These are phyloP conservation scores for Colletotrichum aenigma DNA, from an alignment of 2,329 filamentous ascomycete species.

Conservation along the genomic window DNA sequence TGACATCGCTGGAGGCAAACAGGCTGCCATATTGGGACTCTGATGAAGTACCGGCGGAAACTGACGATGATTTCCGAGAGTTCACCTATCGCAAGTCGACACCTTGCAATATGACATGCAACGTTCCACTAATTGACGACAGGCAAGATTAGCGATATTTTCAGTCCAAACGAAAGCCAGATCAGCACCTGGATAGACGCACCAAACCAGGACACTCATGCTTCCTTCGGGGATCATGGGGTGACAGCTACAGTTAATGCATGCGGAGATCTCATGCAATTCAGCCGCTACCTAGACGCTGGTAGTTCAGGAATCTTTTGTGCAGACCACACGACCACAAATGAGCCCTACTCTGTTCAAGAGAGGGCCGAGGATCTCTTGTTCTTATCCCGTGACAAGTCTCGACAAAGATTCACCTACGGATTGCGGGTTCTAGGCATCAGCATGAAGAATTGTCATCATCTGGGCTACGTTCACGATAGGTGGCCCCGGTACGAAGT, in stretches of 20 bases:
- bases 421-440: not conserved
- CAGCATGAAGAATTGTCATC: not conserved
- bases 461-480: not conserved
- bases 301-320: not conserved
- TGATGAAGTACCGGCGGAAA: not conserved
- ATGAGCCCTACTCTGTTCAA: not conserved
- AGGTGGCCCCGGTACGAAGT: not conserved
- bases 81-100: not conserved
- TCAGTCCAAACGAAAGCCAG: not conserved
- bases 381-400: rapidly evolving
- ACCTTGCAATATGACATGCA: not conserved
- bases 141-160: not conserved
- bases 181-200: not conserved
- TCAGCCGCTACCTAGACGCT: not conserved
- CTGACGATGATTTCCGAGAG: rapidly evolving
- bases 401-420: not conserved
- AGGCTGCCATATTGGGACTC: rapidly evolving
- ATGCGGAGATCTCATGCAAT: not conserved
- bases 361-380: not conserved
- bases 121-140: not conserved
- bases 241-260: not conserved
- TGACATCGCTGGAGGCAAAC: not conserved
- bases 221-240: not conserved
- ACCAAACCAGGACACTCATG: not conserved
- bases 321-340: not conserved